These are phyloP conservation scores for Trametes sp. DNA, from an alignment of 1,284 basidiomycete species.

Conservation along the genomic window DNA sequence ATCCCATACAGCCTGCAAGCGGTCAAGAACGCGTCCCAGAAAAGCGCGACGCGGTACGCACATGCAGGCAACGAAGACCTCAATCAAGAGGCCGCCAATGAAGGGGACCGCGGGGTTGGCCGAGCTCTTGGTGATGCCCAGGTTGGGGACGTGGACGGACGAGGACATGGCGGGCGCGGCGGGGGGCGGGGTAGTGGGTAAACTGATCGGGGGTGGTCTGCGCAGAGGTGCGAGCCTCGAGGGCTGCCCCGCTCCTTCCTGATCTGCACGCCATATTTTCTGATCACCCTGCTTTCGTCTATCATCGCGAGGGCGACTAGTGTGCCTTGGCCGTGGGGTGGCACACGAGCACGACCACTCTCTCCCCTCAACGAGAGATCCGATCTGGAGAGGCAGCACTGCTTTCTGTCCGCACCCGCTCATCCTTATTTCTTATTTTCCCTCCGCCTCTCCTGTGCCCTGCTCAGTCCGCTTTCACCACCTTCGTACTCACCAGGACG, in stretches of 20 bases:
- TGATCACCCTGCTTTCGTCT: background rate
- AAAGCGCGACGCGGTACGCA: background rate
- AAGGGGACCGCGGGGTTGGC: conserved; percentile 11
- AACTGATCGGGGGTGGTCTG: background rate
- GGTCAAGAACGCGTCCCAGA: background rate
- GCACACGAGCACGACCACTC: background rate
- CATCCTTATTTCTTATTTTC: too few species aligned
- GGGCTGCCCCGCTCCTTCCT: background rate
- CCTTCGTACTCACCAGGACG: too few species aligned
- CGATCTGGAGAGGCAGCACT: background rate
- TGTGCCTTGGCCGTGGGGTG: background rate
- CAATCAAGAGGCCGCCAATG: conserved; percentile 20
- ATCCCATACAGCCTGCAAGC: conserved; percentile 15
- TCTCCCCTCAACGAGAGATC: too few species aligned
- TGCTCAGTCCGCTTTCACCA: too few species aligned
- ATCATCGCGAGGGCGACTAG: background rate
- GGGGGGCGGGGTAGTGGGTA: background rate
- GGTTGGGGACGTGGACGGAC: conserved; percentile 1
- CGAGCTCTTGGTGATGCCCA: conserved; percentile 11
- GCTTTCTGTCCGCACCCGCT: background rate
- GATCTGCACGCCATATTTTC: background rate
- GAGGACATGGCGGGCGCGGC: conserved; percentile 1
- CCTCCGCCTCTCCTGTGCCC: too few species aligned
- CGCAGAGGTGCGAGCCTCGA: background rate
- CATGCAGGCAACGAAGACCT: conserved; percentile 17